Base-by-base conservation (phyloP, 1,284 basidiomycete genomes). In the Naganishia albida region DNA sequence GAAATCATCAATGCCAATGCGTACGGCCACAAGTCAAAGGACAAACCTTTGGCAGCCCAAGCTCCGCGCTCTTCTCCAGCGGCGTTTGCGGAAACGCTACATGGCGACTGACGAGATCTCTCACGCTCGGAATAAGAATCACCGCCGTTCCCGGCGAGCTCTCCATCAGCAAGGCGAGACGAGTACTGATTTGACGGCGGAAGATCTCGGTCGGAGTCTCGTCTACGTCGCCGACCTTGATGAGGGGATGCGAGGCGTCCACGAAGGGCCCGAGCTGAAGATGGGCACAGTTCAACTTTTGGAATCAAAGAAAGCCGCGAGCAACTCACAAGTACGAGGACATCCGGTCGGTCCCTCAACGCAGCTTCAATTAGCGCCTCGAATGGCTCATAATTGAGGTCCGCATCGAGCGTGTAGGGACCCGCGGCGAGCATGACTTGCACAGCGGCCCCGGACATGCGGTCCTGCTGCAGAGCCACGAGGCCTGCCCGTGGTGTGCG, bases 41-140 rank as follows among this genome's bases (percentile, higher is more conserved):
- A 66, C 78, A 53, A 40, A 81, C 80, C 72, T 81, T 81, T 16
- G 78, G 74, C 23, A 82, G 64, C 3, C 76, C 77, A 3, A 82
- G 69, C 6, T 73, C 71, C 4, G 64, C 70, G 6, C 81, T 80
- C 48, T 80, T 75, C 30, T 81, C 80, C 38, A 95, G 79, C 69
- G 88, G 87, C 30, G 86, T 83, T 76, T 99, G 96, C 0, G 96
- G 96, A 76, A 87, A 96, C 15, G 91, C 91, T 1, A 85, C 84
- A 74, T 96, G 92, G 52, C 83, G 80, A 71, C 86, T 89, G 67
- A 93, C 79, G 18, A 95, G 75, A 74, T 99, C 95, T 40, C 87
- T 83, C 12, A 91, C 82, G 68, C 88, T 90, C 1, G 96, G 93
- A 1, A 97, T 81, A 44, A 99, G 74, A 13, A 96, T 80, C 8